phyloP scores from a whole-genome alignment of 208 protist species.

The Leishmania mexicana region DNA sequence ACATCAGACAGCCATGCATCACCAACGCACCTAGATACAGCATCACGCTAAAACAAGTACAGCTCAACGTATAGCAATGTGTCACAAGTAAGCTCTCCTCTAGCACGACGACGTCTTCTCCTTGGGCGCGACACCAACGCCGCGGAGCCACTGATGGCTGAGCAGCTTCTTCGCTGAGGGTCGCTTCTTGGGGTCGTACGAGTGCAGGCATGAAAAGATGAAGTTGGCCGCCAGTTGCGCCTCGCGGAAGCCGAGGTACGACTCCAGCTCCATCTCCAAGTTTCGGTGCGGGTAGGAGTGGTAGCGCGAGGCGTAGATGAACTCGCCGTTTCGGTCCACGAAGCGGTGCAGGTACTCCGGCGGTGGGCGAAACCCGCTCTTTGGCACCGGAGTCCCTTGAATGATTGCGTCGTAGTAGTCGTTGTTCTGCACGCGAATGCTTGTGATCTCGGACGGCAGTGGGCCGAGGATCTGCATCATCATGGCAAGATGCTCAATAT shows the following conservation, averaged over 20 bases:
- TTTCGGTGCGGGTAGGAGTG: slow-evolving; percentile 42
- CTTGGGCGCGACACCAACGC: slow-evolving; percentile 13
- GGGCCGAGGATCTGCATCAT: slow-evolving; percentile 86
- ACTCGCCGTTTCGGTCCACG: slow-evolving; percentile 54
- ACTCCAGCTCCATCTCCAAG: slow-evolving; percentile 57
- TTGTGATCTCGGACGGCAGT: slow-evolving; percentile 55
- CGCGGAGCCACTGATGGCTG: slow-evolving; percentile 55
- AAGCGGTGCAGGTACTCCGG: slow-evolving; percentile 71
- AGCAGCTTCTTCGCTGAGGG: slow-evolving; percentile 59
- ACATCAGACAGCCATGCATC: background rate
- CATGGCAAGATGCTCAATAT: slow-evolving; percentile 79
- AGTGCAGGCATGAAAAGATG: slow-evolving; percentile 60
- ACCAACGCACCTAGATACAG: background rate
- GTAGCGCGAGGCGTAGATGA: slow-evolving; percentile 65
- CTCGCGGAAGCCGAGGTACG: slow-evolving; percentile 38
- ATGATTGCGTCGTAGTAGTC: slow-evolving; percentile 37
- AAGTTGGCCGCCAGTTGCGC: slow-evolving; percentile 50
- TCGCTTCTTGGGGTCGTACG: slow-evolving; percentile 67
- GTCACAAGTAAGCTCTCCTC: background rate
- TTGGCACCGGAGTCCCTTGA: slow-evolving; percentile 5
- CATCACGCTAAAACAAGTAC: background rate
- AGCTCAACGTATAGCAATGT: background rate
- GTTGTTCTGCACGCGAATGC: slow-evolving; percentile 45
- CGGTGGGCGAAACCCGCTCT: slow-evolving; percentile 17
- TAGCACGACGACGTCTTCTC: background rate